phyloP scores from a whole-genome alignment of 2,329 filamentous ascomycete species.

The Phoma sp. region DNA sequence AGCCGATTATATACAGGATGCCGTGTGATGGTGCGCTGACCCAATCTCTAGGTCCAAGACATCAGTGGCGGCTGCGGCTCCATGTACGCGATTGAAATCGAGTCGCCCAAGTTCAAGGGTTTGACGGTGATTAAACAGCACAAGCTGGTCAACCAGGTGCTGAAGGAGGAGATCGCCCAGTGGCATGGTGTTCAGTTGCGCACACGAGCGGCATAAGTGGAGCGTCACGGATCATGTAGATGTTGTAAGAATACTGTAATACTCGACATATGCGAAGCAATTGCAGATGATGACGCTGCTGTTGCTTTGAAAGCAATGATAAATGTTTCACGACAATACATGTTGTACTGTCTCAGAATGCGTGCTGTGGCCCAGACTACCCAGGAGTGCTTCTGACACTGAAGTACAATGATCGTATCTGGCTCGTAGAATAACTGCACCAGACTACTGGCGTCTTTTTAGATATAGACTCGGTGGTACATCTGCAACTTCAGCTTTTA shows the following conservation, averaged over 20 bases:
- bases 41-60: slow-evolving; percentile 67
- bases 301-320: too few species aligned
- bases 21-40: slow-evolving; percentile 11
- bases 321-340: too few species aligned
- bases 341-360: too few species aligned
- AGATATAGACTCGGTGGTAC: too few species aligned
- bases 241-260: slow-evolving; percentile 19
- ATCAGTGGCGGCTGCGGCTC: slow-evolving; percentile 84
- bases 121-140: slow-evolving; percentile 80
- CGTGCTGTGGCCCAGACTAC: too few species aligned
- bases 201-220: slow-evolving; percentile 62
- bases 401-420: too few species aligned
- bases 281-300: not conserved
- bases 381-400: too few species aligned
- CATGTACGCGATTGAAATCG: slow-evolving; percentile 86
- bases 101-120: slow-evolving; percentile 74
- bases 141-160: slow-evolving; percentile 76
- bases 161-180: slow-evolving; percentile 76
- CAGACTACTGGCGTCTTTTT: too few species aligned
- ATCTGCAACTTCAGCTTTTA: too few species aligned
- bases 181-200: slow-evolving; percentile 87
- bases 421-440: too few species aligned
- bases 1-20: not conserved
- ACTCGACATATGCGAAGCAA: not conserved
- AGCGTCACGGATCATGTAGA: slow-evolving; percentile 4